Evolutionary conservation across 148 eudicot genomes (phyloP).

Genomic region (Drosera capensis): DNA sequence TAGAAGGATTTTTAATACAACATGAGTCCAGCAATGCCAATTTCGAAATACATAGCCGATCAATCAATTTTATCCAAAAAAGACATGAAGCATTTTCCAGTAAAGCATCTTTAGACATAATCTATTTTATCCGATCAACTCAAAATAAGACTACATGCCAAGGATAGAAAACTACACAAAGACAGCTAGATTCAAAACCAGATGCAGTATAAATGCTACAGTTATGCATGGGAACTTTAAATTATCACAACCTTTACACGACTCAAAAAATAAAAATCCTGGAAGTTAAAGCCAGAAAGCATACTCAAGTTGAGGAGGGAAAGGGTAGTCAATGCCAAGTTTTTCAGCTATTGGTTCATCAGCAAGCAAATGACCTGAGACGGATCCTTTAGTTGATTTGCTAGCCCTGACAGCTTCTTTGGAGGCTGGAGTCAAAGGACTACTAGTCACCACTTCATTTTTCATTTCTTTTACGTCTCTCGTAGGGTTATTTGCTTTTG

Average conservation of each 20-base stretch:
- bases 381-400: constrained; percentile 19
- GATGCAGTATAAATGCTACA: no score
- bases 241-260: neutral
- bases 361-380: constrained; percentile 14
- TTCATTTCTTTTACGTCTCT: constrained; percentile 20
- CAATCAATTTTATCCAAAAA: neutral
- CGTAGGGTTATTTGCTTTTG: constrained; percentile 43
- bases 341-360: constrained; percentile 66
- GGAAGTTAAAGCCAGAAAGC: constrained; percentile 4
- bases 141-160: no score
- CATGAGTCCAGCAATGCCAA: constrained; percentile 4
- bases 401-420: constrained; percentile 18
- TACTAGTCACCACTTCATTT: constrained; percentile 19
- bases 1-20: constrained; percentile 14
- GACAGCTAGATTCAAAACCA: no score
- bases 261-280: neutral
- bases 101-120: no score
- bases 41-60: neutral
- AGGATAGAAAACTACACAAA: no score
- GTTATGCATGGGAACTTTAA: no score
- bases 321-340: constrained; percentile 81
- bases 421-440: constrained; percentile 7
- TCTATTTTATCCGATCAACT: no score
- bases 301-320: constrained; percentile 84
- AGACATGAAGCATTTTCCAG: no score